These are phyloP conservation scores for Aspergillus fijiensis DNA, from an alignment of 2,329 filamentous ascomycete genomes.

Conservation along the genomic window DNA sequence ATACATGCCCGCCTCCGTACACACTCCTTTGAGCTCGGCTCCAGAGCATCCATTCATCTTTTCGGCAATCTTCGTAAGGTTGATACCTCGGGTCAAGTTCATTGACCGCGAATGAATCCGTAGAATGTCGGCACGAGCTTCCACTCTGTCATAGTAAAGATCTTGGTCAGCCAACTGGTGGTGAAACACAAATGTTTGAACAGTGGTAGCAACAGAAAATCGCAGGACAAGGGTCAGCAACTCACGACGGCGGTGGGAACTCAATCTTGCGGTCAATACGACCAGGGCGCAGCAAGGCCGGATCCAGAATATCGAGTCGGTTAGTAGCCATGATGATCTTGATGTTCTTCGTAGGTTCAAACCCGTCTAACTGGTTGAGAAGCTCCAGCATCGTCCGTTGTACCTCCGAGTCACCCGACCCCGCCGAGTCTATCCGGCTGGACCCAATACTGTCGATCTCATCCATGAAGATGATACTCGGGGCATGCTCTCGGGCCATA, in stretches of 20 bases:
- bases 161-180: constrained; percentile 19
- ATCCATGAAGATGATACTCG: constrained; percentile 99
- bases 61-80: constrained; percentile 96
- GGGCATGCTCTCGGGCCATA: constrained; percentile 97
- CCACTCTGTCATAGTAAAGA: constrained; percentile 55
- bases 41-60: constrained; percentile 99
- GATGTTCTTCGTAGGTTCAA: constrained; percentile 99
- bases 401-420: constrained; percentile 93
- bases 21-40: constrained; percentile 97
- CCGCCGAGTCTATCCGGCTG: constrained; percentile 91
- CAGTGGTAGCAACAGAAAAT: constrained; percentile 4
- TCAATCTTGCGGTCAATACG: constrained; percentile 99
- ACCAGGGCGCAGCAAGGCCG: constrained; percentile 89
- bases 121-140: constrained; percentile 94
- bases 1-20: constrained; percentile 98
- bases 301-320: constrained; percentile 94
- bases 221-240: constrained; percentile 4
- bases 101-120: constrained; percentile 97
- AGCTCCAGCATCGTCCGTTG: constrained; percentile 98
- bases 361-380: constrained; percentile 96
- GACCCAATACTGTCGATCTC: constrained; percentile 99
- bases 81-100: constrained; percentile 97
- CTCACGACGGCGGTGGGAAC: constrained; percentile 85
- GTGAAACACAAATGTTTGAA: not conserved
- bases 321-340: constrained; percentile 99